These are phyloP conservation scores for Blastobotrys serpentis DNA, from an alignment of 1,139 yeast genomes.

Conservation along the genomic window DNA sequence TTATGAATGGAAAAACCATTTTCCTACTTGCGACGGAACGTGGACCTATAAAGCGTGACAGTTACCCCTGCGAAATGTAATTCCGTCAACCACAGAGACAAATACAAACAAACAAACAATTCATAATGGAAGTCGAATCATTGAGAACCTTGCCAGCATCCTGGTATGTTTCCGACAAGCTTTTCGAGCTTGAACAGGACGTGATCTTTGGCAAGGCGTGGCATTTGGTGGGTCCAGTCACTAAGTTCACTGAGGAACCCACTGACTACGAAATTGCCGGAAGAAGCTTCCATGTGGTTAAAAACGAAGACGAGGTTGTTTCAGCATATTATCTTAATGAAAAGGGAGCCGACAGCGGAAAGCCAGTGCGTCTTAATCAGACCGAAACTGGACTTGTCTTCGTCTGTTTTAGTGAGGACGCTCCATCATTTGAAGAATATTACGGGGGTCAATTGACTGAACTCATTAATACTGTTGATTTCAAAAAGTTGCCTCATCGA, in stretches of 20 bases:
- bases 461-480: conserved; percentile 15
- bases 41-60: no score
- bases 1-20: neutral
- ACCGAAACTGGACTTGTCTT: conserved; percentile 15
- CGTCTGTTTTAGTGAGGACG: conserved; percentile 13
- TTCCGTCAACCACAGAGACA: no score
- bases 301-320: neutral
- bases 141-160: conserved; percentile 15
- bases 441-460: conserved; percentile 16
- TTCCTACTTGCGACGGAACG: neutral
- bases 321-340: conserved; percentile 5
- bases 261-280: conserved; percentile 16
- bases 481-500: conserved; percentile 16
- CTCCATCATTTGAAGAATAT: conserved; percentile 15
- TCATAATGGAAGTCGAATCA: conserved; percentile 8
- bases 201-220: conserved; percentile 13
- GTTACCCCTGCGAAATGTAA: no score
- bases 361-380: conserved; percentile 13
- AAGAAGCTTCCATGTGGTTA: conserved; percentile 8
- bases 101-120: neutral
- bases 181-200: conserved; percentile 13
- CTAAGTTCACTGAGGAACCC: conserved; percentile 14
- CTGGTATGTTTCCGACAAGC: conserved; percentile 15
- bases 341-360: neutral
- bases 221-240: conserved; percentile 17